Conservation (phyloP, 768 basidiomycete species). For the Tulasnella calospora region DNA sequence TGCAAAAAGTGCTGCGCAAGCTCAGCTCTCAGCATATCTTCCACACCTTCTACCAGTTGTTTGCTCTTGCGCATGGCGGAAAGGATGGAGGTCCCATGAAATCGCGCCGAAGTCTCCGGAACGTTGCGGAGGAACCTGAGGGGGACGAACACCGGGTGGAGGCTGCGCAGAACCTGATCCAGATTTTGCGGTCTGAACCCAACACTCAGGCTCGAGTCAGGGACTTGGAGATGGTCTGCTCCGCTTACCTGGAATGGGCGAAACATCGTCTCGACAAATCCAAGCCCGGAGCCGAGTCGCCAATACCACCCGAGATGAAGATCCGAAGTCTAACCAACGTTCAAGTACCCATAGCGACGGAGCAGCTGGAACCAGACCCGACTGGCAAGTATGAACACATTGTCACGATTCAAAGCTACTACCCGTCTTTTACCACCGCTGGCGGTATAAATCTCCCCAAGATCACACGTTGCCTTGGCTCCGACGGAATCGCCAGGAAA, state of each 20-base stretch:
- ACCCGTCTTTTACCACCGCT: slow-evolving; percentile 52
- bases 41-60: slow-evolving; percentile 87
- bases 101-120: slow-evolving; percentile 30
- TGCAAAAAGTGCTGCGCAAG: slow-evolving; percentile 60
- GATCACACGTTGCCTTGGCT: slow-evolving; percentile 63
- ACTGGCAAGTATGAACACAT: slow-evolving; percentile 63
- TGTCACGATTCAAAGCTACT: slow-evolving; percentile 64
- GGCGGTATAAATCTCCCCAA: slow-evolving; percentile 85
- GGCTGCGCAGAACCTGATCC: slow-evolving; percentile 62
- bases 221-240: slow-evolving; percentile 57
- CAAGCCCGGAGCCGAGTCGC: slow-evolving; percentile 32
- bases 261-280: slow-evolving; percentile 50
- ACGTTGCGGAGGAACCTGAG: slow-evolving; percentile 7
- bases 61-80: slow-evolving; percentile 49
- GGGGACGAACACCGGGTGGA: slow-evolving; percentile 55
- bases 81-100: not conserved
- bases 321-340: slow-evolving; percentile 52
- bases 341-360: slow-evolving; percentile 80
- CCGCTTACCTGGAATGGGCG: slow-evolving; percentile 70
- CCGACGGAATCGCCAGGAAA: slow-evolving; percentile 59
- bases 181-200: slow-evolving; percentile 48
- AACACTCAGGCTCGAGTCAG: slow-evolving; percentile 40
- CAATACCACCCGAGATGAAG: slow-evolving; percentile 45
- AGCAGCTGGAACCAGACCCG: slow-evolving; percentile 60
- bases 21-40: slow-evolving; percentile 89